Evolutionary conservation across 176 grass and related monocot species (phyloP), one percentile per base, ranked within the genome.

Genomic region (Avena atlantica): DNA sequence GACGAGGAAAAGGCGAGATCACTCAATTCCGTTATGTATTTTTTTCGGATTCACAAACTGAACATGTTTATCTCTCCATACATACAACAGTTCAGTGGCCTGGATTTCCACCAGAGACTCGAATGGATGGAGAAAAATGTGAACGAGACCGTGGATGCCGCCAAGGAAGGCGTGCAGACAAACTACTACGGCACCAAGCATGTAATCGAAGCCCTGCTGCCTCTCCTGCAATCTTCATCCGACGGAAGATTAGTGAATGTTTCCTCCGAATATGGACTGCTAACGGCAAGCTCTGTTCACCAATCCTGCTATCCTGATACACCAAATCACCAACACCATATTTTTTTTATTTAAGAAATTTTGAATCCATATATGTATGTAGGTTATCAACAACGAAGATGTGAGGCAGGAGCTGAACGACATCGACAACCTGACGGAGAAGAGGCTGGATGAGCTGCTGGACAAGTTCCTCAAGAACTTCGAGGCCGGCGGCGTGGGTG

Each of bases 381-480:
- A 93, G 89, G 19, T 47, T 55, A 87, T 91, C 66, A 82, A 78
- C 14, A 87, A 29, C 76, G 90, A 94, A 65, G 70, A 73, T 2
- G 61, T 92, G 52, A 80, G 19, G 42, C 83, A 78, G 51, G 84
- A 92, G 27, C 81, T 97, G 1, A 25, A 80, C 71, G 81, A 86
- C 51, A 78, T 92, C 12, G 85, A 91, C 45, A 53, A 19, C 24
- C 84, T 92, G 25, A 88, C 86, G 58, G 86, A 87, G 89, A 55
- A 83, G 29, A 91, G 25, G 83, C 2, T 92, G 17, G 88, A 89
- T 10, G 86, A 91, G 36, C 61, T 92, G 15, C 57, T 92, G 60
- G 44, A 57, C 44, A 78, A 63, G 21, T 94, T 93, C 62, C 52
- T 93, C 20, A 25, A 86, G 6, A 89, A 97, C 81, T 97, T 94